Base-by-base conservation (phyloP, 257 asterid species). In the Plantago major region DNA sequence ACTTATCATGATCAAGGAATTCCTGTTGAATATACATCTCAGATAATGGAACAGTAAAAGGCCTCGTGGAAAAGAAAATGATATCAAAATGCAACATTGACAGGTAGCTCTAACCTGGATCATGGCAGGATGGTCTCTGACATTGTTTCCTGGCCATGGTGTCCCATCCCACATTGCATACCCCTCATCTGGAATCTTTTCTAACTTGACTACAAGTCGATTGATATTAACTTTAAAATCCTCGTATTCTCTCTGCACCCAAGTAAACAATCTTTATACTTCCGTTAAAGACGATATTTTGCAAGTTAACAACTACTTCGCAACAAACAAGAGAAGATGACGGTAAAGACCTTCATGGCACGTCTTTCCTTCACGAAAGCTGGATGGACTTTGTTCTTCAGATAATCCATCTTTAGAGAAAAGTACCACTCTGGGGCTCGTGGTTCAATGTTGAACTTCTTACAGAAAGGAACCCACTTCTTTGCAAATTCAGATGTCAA, bases 111-210 rank as follows among this genome's bases (percentile, higher is more conserved):
- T 67, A 64, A 87, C 97, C 96, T 90, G 97, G 67, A 87, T 90
- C 96, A 90, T 90, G 67, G 95, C 97, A 61, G 97, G 96, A 75
- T 90, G 97, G 71, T 87, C 97, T 64, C 91, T 63, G 64, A 90
- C 97, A 79, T 67, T 81, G 77, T 90, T 90, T 70, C 97, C 97
- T 13, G 97, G 97, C 97, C 97, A 90, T 37, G 86, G 86, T 5
- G 95, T 81, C 33, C 97, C 97, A 78, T 90, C 97, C 73, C 82
- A 95, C 95, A 87, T 87, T 44, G 97, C 87, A 96, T 95, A 90
- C 58, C 97, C 97, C 10, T 90, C 97, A 66, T 90, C 97, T 0
- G 97, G 97, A 70, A 82, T 95, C 75, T 87, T 90, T 73, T 85
- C 88, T 1, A 96, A 87, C 67, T 58, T 76, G 38, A 95, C 85